Evolutionary conservation across 1,284 basidiomycete genomes (phyloP), one percentile per base, ranked within the genome.

Genomic region (Mrakiaceae sp.): DNA sequence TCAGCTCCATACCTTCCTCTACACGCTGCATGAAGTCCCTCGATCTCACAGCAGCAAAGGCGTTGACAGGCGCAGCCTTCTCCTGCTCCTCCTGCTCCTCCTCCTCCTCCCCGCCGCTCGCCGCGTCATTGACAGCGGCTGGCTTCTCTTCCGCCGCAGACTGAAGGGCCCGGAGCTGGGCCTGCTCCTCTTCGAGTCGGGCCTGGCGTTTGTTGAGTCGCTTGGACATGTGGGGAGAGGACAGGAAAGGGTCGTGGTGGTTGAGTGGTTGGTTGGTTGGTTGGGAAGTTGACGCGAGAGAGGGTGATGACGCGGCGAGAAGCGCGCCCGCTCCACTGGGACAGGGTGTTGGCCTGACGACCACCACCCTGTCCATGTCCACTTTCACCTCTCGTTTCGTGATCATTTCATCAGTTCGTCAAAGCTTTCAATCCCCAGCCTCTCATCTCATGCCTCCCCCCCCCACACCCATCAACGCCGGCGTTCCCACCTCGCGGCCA

Each of bases 161-260:
- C 27, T 27, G 27, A 27, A 27, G 27, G 5, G 58, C 66, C 63
- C 3, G 12, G 67, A 49, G 71, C 70, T 47, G 78, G 62, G 61
- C 56, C 27, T 67, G 69, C 62, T 74, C 70, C 71, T 93, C 89
- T 67, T 91, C 88, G 71, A 91, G 89, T 55, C 90, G 79, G 70
- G 90, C 85, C 73, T 93, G 90, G 58, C 91, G 81, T 75, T 90
- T 94, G 77, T 83, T 93, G 16, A 79, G 70, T 46, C 79, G 70
- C 53, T 78, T 79, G 11, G 76, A 74, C 78, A 79, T 80, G 53
- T 10, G n/a, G n/a, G 53, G 53, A 42, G 27, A 27, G 27, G 27
- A 27, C 27, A 27, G 27, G 27, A 27, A 27, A n/a, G n/a, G 49
- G n/a, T 11, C 49, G 11, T n/a, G 49, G 49, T n/a, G 11, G 49